Percentiles rank a stretch among this genome's conserved stretches.
phyloP scores from a whole-genome alignment of 306 rosid genomes.

The Potentilla sterilis region DNA sequence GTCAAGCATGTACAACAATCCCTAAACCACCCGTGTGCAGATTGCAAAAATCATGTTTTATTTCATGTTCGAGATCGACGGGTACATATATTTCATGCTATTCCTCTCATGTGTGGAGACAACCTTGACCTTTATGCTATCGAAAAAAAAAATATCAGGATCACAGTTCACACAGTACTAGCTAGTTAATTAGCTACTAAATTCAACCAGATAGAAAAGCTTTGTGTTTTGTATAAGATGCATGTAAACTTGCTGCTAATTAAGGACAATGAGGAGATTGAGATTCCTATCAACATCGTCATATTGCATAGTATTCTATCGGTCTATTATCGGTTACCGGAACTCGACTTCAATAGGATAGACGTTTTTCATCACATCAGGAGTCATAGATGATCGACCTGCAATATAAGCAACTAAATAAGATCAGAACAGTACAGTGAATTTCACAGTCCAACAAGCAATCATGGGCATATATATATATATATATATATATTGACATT shows the following conservation, averaged over 20 bases:
- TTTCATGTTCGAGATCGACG: not conserved
- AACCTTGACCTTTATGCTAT: not conserved
- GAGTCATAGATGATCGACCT: not conserved
- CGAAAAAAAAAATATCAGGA: not conserved
- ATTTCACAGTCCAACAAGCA: not conserved
- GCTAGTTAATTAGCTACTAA: not conserved
- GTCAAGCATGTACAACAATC: slow-evolving; percentile 5
- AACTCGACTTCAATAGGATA: not conserved
- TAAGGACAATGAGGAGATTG: not conserved
- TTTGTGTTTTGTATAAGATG: not conserved
- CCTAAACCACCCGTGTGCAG: slow-evolving; percentile 9
- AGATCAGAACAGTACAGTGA: not conserved
- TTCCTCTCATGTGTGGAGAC: too few species aligned
- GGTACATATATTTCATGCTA: not conserved
- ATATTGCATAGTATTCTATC: not conserved
- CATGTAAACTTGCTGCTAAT: not conserved
- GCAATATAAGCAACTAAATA: not conserved
- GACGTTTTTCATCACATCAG: not conserved
- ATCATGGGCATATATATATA: not conserved
- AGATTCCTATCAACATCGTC: not conserved
- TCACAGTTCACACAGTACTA: not conserved
- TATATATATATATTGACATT: not conserved
- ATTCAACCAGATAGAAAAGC: not conserved
- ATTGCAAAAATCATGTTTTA: not conserved
- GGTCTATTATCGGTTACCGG: not conserved